Evolutionary conservation across 192 early-diverging fungal genomes (phyloP).

Genomic region (Helicostylum pulchrum): DNA sequence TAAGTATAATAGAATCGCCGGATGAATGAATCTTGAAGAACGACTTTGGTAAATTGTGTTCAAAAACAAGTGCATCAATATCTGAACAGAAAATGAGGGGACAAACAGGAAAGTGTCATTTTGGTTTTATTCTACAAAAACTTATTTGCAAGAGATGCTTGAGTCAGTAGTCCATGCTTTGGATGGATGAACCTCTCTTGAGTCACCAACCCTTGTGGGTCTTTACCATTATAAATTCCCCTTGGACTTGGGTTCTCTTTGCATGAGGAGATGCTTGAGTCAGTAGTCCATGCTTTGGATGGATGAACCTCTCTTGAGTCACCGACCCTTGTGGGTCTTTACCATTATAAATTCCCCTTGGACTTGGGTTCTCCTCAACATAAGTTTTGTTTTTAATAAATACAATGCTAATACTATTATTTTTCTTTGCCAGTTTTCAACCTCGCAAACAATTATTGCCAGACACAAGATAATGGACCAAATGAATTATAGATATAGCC

Average conservation of each 20-base stretch:
- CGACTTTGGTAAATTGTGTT: conserved; percentile 3
- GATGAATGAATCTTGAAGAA: too few species aligned
- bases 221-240: background rate
- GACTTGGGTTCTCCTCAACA: conserved; percentile 12
- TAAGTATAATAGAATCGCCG: too few species aligned
- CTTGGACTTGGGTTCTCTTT: conserved; percentile 16
- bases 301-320: conserved; percentile 14
- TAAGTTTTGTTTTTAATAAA: conserved; percentile 6
- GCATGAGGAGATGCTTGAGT: conserved; percentile 17
- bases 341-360: conserved; percentile 7
- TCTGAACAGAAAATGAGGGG: background rate
- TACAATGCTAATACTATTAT: conserved; percentile 3
- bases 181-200: conserved; percentile 10
- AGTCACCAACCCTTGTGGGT: conserved; percentile 10
- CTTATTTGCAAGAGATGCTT: conserved; percentile 14
- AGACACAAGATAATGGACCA: too few species aligned
- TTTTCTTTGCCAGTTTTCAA: too few species aligned
- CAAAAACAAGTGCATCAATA: background rate
- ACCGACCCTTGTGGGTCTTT: conserved; percentile 16
- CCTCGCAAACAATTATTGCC: too few species aligned
- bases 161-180: conserved; percentile 12
- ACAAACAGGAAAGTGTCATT: conserved; percentile 11
- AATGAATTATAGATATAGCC: too few species aligned
- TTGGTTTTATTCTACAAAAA: conserved; percentile 13
- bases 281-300: conserved; percentile 8